These are phyloP conservation scores for Umbelopsis vinacea DNA, from an alignment of 192 early-diverging fungal genomes.

Conservation along the genomic window DNA sequence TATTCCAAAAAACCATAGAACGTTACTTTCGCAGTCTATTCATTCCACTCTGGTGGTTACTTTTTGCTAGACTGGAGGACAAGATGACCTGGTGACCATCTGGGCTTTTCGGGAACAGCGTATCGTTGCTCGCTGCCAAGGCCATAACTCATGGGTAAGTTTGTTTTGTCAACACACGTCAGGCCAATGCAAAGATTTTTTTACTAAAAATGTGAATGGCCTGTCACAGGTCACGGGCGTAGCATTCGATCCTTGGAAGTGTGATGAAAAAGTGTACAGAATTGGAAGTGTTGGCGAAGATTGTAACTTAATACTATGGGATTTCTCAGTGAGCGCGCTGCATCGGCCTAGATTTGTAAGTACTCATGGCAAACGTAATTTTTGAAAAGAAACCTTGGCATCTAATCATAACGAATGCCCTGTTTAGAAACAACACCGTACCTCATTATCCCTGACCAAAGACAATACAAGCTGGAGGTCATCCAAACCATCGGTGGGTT, in stretches of 20 bases:
- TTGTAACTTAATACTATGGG: constrained; percentile 87
- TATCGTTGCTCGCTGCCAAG: constrained; percentile 87
- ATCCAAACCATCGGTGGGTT: neutral
- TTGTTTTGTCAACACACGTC: neutral
- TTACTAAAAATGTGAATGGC: neutral
- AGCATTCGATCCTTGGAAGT: constrained; percentile 83
- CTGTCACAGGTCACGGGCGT: constrained; percentile 56
- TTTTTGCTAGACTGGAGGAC: constrained; percentile 72
- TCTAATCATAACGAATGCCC: no score
- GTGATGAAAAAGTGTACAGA: constrained; percentile 79
- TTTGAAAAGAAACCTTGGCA: no score
- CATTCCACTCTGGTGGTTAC: neutral
- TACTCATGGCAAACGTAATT: no score
- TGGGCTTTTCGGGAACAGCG: constrained; percentile 81
- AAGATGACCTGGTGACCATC: constrained; percentile 91
- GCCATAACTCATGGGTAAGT: constrained; percentile 87
- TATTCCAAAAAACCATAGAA: no score
- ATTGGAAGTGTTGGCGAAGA: constrained; percentile 94
- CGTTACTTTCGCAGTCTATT: no score
- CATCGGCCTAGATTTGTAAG: constrained; percentile 74
- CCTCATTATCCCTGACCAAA: neutral
- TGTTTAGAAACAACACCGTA: neutral
- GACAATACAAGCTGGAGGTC: constrained; percentile 2
- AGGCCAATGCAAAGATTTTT: no score
- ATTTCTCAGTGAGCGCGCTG: constrained; percentile 81